Percentiles rank a stretch among this genome's conserved stretches.
Evolutionary conservation across 305 asterid genomes (phyloP).

Genomic region (Stenogyne calaminthoides): DNA sequence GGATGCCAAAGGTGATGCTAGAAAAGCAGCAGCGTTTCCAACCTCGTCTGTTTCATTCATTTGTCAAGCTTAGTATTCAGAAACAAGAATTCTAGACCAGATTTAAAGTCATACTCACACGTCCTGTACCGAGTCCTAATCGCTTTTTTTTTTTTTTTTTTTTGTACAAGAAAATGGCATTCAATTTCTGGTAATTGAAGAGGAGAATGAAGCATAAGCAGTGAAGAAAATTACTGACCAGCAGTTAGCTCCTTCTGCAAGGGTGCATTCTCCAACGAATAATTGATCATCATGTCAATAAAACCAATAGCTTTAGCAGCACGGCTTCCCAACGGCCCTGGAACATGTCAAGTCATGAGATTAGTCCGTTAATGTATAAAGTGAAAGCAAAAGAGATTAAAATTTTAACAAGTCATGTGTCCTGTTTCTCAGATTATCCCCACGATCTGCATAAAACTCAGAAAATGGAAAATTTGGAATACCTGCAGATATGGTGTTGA

Average conservation of each 20-base stretch:
- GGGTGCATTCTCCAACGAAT: constrained; percentile 89
- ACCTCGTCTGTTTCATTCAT: constrained; percentile 71
- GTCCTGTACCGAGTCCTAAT: neutral
- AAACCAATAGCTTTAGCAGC: constrained; percentile 94
- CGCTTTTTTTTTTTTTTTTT: too few species aligned
- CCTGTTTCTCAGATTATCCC: neutral
- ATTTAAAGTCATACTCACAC: neutral
- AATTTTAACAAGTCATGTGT: neutral
- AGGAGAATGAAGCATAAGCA: neutral
- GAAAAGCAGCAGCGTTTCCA: constrained; percentile 85
- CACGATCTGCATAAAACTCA: neutral
- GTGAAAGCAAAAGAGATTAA: neutral
- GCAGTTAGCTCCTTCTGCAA: constrained; percentile 59
- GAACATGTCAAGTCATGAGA: neutral
- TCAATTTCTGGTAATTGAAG: neutral
- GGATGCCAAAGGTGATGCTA: constrained; percentile 86
- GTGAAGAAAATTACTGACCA: constrained; percentile 34
- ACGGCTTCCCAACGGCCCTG: constrained; percentile 90
- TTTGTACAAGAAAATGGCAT: neutral
- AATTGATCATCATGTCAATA: constrained; percentile 93
- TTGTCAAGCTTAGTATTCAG: constrained; percentile 1
- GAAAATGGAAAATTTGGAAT: constrained; percentile 12
- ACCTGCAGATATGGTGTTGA: constrained; percentile 99
- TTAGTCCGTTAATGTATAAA: neutral
- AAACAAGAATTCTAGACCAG: neutral